Conservation (phyloP, 805 yeast genomes). For the Priceomyces haplophilus region DNA sequence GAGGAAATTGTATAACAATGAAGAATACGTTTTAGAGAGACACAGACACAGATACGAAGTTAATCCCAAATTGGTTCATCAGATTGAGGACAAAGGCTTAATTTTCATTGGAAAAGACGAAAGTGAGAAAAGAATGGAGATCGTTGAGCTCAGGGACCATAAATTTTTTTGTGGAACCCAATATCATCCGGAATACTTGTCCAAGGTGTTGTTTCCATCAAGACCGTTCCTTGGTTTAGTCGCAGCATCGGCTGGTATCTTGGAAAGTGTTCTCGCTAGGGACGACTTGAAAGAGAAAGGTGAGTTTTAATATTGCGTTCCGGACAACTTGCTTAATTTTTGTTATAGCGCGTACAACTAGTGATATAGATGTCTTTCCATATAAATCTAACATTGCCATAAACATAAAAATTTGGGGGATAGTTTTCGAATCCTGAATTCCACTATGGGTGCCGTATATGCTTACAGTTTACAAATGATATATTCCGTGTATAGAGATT, state of each 20-base stretch:
- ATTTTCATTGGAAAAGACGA: constrained; percentile 93
- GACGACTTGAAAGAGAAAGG: constrained; percentile 44
- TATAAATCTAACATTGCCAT: background rate
- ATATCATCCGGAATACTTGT: constrained; percentile 96
- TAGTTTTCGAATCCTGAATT: too few species aligned
- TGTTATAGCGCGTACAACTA: background rate
- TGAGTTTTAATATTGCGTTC: constrained; percentile 28
- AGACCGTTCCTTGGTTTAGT: constrained; percentile 94
- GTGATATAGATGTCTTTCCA: background rate
- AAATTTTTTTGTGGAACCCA: constrained; percentile 94
- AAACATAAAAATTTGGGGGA: too few species aligned
- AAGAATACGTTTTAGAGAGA: constrained; percentile 74
- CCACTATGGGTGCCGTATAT: too few species aligned
- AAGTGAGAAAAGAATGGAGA: constrained; percentile 87
- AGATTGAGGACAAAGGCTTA: constrained; percentile 76
- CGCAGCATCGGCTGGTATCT: constrained; percentile 86
- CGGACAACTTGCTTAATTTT: background rate
- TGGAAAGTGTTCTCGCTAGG: constrained; percentile 59
- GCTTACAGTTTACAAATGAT: too few species aligned
- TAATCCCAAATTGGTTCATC: constrained; percentile 74
- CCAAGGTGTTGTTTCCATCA: constrained; percentile 95
- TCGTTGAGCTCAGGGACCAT: constrained; percentile 79
- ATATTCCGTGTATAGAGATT: too few species aligned
- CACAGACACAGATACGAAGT: constrained; percentile 99
- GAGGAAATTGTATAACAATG: constrained; percentile 74